Conservation (phyloP, 768 basidiomycete species). For the Crepidotus variabilis region DNA sequence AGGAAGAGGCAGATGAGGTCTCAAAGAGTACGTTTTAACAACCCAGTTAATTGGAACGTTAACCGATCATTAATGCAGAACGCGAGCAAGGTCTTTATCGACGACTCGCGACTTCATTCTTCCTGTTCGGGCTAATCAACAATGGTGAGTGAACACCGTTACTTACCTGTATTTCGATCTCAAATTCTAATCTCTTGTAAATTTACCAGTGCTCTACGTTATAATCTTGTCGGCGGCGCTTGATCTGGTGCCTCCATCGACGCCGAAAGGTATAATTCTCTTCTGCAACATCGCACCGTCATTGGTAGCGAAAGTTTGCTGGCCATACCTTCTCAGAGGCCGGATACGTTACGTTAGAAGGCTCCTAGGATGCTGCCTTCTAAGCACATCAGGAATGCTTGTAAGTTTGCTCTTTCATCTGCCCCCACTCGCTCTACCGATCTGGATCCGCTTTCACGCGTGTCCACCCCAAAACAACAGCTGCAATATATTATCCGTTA, state of each 20-base stretch:
- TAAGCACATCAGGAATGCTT: slow-evolving; percentile 84
- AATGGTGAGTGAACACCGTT: slow-evolving; percentile 54
- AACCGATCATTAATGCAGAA: slow-evolving; percentile 10
- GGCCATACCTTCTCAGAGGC: slow-evolving; percentile 89
- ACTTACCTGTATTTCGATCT: neutral
- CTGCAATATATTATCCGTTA: neutral
- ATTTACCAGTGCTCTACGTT: slow-evolving; percentile 77
- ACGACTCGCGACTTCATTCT: slow-evolving; percentile 65
- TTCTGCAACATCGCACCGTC: slow-evolving; percentile 95
- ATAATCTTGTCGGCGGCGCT: slow-evolving; percentile 95
- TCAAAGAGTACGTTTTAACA: neutral
- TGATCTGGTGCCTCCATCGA: slow-evolving; percentile 87
- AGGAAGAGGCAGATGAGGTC: neutral
- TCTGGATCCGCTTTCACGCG: neutral
- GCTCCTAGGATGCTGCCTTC: slow-evolving; percentile 65
- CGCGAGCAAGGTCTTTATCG: slow-evolving; percentile 27
- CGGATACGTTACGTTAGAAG: slow-evolving; percentile 77
- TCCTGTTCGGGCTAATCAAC: slow-evolving; percentile 89
- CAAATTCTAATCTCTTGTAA: neutral
- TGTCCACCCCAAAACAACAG: neutral
- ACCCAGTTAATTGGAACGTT: neutral
- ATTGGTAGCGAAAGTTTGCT: slow-evolving; percentile 81
- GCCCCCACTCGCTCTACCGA: neutral
- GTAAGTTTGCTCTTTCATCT: slow-evolving; percentile 40
- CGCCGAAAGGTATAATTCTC: slow-evolving; percentile 91